phyloP scores from a whole-genome alignment of 2,329 filamentous ascomycete genomes.

The Claviceps lovelessii region DNA sequence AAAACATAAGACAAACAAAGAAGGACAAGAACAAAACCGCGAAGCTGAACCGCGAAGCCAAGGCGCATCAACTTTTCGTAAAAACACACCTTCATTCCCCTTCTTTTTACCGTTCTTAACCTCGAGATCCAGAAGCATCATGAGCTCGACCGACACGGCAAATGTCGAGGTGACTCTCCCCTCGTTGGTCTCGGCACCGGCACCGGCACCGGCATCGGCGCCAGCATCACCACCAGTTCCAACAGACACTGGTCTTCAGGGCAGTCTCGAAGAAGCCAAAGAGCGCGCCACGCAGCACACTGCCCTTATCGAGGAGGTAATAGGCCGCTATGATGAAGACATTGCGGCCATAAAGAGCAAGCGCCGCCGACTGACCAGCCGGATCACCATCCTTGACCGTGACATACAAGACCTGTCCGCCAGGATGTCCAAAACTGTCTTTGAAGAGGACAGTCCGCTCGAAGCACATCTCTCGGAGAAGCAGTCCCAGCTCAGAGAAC shows the following conservation, averaged over 20 bases:
- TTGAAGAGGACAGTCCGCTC: neutral
- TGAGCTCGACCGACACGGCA: neutral
- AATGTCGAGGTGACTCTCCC: neutral
- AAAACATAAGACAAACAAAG: no score
- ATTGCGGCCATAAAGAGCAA: neutral
- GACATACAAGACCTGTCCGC: neutral
- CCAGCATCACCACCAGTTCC: no score
- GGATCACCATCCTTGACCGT: neutral
- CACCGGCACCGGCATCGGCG: no score
- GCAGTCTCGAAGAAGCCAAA: neutral
- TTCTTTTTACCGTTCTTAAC: no score
- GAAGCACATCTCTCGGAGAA: neutral
- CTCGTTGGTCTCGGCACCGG: neutral
- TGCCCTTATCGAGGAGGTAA: neutral
- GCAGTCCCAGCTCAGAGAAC: neutral
- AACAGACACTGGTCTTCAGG: neutral
- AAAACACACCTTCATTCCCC: no score
- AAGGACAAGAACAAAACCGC: no score
- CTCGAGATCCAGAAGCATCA: neutral
- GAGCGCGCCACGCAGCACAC: neutral
- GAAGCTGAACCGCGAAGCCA: no score
- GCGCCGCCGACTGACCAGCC: neutral
- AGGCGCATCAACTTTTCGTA: no score
- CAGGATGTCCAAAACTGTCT: neutral
- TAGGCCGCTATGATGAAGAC: neutral